Evolutionary conservation across 371 early-diverging fungal genomes (phyloP), one percentile per base, ranked within the genome.

Genomic region (Batkoa obscura): DNA sequence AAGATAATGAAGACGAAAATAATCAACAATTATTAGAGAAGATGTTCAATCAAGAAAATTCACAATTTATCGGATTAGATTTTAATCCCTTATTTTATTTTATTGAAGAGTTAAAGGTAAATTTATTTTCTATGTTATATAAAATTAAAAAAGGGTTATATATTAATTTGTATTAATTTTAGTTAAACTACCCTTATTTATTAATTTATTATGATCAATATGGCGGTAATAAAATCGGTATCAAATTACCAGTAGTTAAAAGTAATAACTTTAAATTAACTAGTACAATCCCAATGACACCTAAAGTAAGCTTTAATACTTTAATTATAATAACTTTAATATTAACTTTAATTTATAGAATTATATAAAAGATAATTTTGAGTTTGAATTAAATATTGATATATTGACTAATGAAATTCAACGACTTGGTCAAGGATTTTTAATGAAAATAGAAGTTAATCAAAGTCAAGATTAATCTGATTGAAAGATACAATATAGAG

Each of bases 181-280:
- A 36, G 41, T 30, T 45, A 46, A 43, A 50, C 43, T 60, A 53
- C 64, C 75, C 75, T 0, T 65, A 76, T 30, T 64, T 70, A 2
- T 65, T 80, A 15, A 54, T 86, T 45, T 90, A 86, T 70, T 65
- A 79, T 60, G 83, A 87, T 60, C 63, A 66, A 39, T 84, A 82
- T 52, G 90, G 90, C 36, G 88, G 90, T 39, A 78, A 79, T 52
- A 67, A 68, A 35, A 69, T 90, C 48, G 85, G 76, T 3, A 68
- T 87, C 13, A 23, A 23, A 23, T 23, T 23, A 23, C 23, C 23
- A 23, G 76, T 85, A 1, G n/a, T 47, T 47, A 32, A 47, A 10
- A 15, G 48, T n/a, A 47, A 15, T 32, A 23, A 15, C 15, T 32
- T 6, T 9, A 32, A 10, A 30, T 32, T 47, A 15, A 32, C 4